Conservation (phyloP, 352 stramenopile species). For the Phytophthora capsici region DNA sequence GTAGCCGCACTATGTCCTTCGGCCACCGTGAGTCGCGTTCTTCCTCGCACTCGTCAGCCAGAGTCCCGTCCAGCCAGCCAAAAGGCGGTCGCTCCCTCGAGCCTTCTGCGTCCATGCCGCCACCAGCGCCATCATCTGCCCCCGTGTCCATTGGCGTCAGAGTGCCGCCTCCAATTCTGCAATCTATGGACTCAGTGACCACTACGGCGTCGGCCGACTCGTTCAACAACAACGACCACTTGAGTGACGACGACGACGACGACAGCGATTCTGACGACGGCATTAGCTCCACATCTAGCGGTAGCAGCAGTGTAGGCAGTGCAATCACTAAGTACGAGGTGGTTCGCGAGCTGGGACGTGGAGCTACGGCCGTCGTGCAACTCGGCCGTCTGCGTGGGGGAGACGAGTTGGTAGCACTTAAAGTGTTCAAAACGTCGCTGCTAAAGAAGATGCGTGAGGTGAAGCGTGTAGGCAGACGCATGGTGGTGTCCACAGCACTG, state of each 20-base stretch:
- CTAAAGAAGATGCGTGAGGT: conserved; percentile 89
- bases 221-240: conserved; percentile 45
- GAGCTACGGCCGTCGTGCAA: conserved; percentile 82
- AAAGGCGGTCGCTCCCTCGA: conserved; percentile 16
- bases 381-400: conserved; percentile 66
- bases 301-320: conserved; percentile 25
- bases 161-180: background rate
- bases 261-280: conserved; percentile 46
- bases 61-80: conserved; percentile 12
- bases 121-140: conserved; percentile 19
- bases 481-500: conserved; percentile 87
- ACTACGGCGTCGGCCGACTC: conserved; percentile 51
- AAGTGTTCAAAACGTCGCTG: conserved; percentile 88
- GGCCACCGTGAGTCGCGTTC: conserved; percentile 34
- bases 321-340: conserved; percentile 84
- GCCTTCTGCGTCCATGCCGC: conserved; percentile 36
- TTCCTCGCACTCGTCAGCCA: conserved; percentile 25
- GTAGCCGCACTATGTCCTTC: conserved; percentile 57
- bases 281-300: conserved; percentile 12
- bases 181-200: conserved; percentile 46
- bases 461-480: conserved; percentile 77
- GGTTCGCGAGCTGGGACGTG: conserved; percentile 78
- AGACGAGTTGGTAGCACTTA: conserved; percentile 75
- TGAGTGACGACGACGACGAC: conserved; percentile 50
- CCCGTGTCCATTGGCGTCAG: background rate